Percentiles rank a stretch among this genome's conserved stretches.
These are phyloP conservation scores for Apiotrichum porosum DNA, from an alignment of 1,284 basidiomycete genomes.

Conservation along the genomic window DNA sequence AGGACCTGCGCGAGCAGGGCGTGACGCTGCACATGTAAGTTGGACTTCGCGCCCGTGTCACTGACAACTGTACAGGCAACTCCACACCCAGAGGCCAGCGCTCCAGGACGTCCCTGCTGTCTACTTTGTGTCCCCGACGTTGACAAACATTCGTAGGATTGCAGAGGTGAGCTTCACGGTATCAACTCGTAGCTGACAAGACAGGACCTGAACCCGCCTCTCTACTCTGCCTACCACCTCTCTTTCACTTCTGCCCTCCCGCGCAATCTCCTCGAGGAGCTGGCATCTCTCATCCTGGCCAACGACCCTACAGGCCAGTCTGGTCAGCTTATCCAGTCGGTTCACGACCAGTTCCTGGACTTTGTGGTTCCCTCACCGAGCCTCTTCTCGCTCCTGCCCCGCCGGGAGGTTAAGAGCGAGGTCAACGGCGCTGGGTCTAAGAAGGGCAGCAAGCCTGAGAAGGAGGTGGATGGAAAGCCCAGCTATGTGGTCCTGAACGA, in stretches of 20 bases:
- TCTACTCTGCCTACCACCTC: constrained; percentile 91
- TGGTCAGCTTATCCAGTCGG: constrained; percentile 69
- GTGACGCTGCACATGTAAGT: constrained; percentile 94
- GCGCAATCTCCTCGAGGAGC: constrained; percentile 83
- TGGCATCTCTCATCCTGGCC: constrained; percentile 80
- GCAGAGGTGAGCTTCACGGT: constrained; percentile 58
- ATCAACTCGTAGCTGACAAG: not conserved
- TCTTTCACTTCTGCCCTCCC: constrained; percentile 92
- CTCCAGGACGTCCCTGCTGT: constrained; percentile 93
- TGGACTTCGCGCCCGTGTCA: not conserved
- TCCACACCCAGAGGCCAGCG: constrained; percentile 83
- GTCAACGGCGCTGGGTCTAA: constrained; percentile 23
- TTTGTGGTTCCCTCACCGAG: constrained; percentile 92
- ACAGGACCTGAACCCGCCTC: constrained; percentile 65
- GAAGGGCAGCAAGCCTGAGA: constrained; percentile 22
- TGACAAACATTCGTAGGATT: constrained; percentile 80
- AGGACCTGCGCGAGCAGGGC: constrained; percentile 92
- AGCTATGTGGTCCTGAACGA: constrained; percentile 86
- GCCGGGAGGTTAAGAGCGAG: constrained; percentile 34
- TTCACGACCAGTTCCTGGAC: constrained; percentile 93
- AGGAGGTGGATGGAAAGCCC: constrained; percentile 44
- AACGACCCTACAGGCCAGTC: constrained; percentile 61
- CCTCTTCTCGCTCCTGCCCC: constrained; percentile 83
- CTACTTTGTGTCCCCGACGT: constrained; percentile 91
- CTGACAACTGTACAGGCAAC: constrained; percentile 58